These are phyloP conservation scores for Pyrenophora tritici-repentis DNA, from an alignment of 2,329 filamentous ascomycete species.

Conservation along the genomic window DNA sequence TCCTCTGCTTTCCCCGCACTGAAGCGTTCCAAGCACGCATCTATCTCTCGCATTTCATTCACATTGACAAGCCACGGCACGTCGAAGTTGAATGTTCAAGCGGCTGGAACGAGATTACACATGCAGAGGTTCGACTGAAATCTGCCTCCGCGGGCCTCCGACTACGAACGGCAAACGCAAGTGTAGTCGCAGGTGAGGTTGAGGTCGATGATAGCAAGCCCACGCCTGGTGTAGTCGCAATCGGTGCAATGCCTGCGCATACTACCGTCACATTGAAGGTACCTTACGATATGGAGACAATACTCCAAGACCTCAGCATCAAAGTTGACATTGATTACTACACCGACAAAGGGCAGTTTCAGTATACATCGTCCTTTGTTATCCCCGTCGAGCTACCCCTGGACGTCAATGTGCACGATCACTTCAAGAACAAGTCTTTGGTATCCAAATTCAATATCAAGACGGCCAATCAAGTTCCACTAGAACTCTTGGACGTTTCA, in stretches of 20 bases:
- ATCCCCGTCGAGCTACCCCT: constrained; percentile 78
- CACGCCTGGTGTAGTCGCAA: constrained; percentile 54
- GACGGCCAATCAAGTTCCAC: constrained; percentile 73
- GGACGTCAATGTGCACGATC: constrained; percentile 94
- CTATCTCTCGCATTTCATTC: constrained; percentile 69
- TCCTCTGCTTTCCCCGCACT: constrained; percentile 74
- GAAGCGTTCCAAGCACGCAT: constrained; percentile 72
- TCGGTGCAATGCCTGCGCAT: constrained; percentile 51
- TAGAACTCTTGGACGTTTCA: constrained; percentile 73
- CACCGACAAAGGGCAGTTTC: constrained; percentile 68
- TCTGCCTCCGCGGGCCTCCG: constrained; percentile 65
- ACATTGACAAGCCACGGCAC: constrained; percentile 78
- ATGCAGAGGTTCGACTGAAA: constrained; percentile 58
- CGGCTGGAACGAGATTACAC: constrained; percentile 71
- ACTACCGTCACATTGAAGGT: constrained; percentile 65
- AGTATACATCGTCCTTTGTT: constrained; percentile 65
- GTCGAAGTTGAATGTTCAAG: constrained; percentile 74
- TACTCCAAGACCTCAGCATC: constrained; percentile 71
- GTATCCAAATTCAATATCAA: constrained; percentile 93
- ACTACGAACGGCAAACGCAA: constrained; percentile 59
- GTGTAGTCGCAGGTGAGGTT: constrained; percentile 50
- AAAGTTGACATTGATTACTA: constrained; percentile 77
- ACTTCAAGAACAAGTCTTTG: constrained; percentile 81
- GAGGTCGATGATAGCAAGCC: constrained; percentile 50
- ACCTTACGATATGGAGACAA: constrained; percentile 83